Evolutionary conservation across 1,284 basidiomycete genomes (phyloP), one percentile per base, ranked within the genome.

Genomic region (Cutaneotrichosporon spelunceum): DNA sequence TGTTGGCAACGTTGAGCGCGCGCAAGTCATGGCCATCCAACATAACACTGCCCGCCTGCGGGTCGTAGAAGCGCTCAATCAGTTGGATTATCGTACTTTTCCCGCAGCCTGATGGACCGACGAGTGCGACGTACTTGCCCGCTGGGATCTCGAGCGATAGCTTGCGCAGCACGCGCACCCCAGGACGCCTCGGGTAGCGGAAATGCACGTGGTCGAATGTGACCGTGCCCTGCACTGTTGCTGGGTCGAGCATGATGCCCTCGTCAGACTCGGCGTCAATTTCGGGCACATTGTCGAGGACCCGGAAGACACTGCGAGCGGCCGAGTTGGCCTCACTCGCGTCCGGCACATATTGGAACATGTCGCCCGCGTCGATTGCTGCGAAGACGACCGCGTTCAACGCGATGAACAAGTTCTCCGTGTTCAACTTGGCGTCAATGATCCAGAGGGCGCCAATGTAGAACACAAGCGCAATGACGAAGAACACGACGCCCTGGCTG

Each of bases 291-390:
- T 86, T 85, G 73, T 98, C 93, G 21, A 95, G 77, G 16, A 96
- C 79, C 56, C 83, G 84, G 79, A 96, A 83, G 66, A 93, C 87
- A 57, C 88, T 84, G 23, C 86, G 84, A 0, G 85, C 91, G 0
- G 93, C 88, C 30, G 87, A 84, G 70, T 86, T 87, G 27, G 94
- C 93, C 4, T 90, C 90, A 6, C 89, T 91, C 56, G 96, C 85
- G 74, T 98, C 94, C 23, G 94, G 94, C 1, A 95, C 93, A 75
- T 90, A 96, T 9, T 86, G 84, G 81, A 97, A 96, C 30, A 95
- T 86, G 70, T 82, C 81, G 62, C 79, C 79, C 26, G 81, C 76
- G 68, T 73, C 66, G 53, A 71, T 68, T 7, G 76, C 68, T 56
- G 65, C 71, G 64, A 71, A 75, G n/a, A 66, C 33, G 19, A 60